phyloP scores from a whole-genome alignment of 2,329 filamentous ascomycete genomes.

The Fusarium praegraminearum region DNA sequence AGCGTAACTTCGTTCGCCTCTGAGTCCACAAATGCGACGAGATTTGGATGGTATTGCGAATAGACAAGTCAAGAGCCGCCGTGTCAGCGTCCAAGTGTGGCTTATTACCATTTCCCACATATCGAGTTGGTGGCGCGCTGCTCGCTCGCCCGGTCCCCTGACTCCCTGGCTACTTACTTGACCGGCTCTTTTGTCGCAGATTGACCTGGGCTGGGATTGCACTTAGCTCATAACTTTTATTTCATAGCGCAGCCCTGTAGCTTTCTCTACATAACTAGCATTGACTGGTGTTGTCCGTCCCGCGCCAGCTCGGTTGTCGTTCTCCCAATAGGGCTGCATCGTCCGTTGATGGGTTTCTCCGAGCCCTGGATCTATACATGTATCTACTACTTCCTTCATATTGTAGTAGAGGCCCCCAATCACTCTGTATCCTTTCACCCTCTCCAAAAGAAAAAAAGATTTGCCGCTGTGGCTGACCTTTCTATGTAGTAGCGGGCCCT shows the following conservation, averaged over 20 bases:
- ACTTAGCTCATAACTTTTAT: slow-evolving; percentile 33
- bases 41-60: slow-evolving; percentile 20
- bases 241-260: slow-evolving; percentile 41
- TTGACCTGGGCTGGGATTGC: slow-evolving; percentile 28
- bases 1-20: slow-evolving; percentile 32
- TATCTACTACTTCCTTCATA: slow-evolving; percentile 41
- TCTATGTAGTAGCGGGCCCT: slow-evolving; percentile 37
- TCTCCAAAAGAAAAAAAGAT: slow-evolving; percentile 32
- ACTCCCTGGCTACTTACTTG: slow-evolving; percentile 17
- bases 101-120: slow-evolving; percentile 34
- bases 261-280: slow-evolving; percentile 31
- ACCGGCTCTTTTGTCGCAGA: slow-evolving; percentile 36
- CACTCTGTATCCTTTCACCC: slow-evolving; percentile 29
- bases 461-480: slow-evolving; percentile 40
- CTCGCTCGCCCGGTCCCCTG: slow-evolving; percentile 21
- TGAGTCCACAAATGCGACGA: slow-evolving; percentile 11
- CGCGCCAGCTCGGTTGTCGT: slow-evolving; percentile 28
- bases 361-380: slow-evolving; percentile 36
- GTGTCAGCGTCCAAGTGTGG: slow-evolving; percentile 32
- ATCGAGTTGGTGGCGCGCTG: slow-evolving; percentile 37
- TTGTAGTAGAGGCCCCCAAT: slow-evolving; percentile 37
- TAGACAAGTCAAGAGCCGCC: slow-evolving; percentile 17
- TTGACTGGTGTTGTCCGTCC: slow-evolving; percentile 33
- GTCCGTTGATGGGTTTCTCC: slow-evolving; percentile 41
- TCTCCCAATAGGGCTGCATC: slow-evolving; percentile 43